phyloP scores from a whole-genome alignment of 169 alveolate genomes.

The Plasmodium gaboni region DNA sequence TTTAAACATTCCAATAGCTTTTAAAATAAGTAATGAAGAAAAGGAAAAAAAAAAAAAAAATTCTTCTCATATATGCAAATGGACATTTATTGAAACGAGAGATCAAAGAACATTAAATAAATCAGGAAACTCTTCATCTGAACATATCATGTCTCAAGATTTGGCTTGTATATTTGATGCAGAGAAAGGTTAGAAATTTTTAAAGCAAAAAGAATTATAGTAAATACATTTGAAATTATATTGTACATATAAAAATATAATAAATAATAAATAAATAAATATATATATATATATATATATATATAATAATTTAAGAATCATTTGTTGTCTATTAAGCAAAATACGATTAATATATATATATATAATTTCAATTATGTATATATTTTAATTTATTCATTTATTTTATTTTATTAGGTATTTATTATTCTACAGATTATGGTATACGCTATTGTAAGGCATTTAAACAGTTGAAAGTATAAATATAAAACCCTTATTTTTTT shows the following conservation, averaged over 20 bases:
- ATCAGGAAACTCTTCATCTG: slow-evolving; percentile 16
- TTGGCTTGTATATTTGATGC: slow-evolving; percentile 68
- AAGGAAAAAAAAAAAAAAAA: slow-evolving; percentile 34
- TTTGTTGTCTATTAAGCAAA: background rate
- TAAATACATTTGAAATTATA: background rate
- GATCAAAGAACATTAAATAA: slow-evolving; percentile 33
- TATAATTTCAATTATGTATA: background rate
- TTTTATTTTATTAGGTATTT: slow-evolving; percentile 25
- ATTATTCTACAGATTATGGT: slow-evolving; percentile 66
- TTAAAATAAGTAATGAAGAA: slow-evolving; percentile 52
- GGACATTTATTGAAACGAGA: slow-evolving; percentile 39
- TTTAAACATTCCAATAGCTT: slow-evolving; percentile 29
- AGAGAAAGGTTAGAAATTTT: slow-evolving; percentile 37
- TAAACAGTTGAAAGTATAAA: slow-evolving; percentile 28
- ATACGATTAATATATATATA: background rate
- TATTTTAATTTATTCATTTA: background rate
- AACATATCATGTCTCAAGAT: slow-evolving; percentile 53
- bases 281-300: background rate
- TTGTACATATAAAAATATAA: slow-evolving; percentile 4
- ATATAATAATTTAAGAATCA: background rate
- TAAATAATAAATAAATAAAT: background rate
- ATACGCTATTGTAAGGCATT: slow-evolving; percentile 42
- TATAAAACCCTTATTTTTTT: background rate
- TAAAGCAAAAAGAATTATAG: background rate
- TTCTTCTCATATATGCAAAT: slow-evolving; percentile 50